Conservation (phyloP, 257 asterid genomes). For the Fraxinus quadrangulata region DNA sequence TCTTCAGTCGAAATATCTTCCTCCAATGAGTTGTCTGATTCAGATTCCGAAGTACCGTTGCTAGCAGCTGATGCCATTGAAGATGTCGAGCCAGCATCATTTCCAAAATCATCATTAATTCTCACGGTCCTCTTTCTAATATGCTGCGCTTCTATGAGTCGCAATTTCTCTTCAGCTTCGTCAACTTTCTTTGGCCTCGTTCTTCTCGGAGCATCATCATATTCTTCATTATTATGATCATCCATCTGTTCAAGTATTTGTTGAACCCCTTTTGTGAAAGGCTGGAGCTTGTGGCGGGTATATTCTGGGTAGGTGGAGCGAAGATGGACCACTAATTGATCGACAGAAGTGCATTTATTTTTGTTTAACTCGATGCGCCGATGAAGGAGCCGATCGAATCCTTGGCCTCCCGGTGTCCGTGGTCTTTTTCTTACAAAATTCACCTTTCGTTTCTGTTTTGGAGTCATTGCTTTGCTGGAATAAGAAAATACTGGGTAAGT, state of each 20-base stretch:
- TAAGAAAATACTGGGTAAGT: too few species aligned
- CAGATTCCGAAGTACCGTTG: constrained; percentile 24
- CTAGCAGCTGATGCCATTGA: constrained; percentile 38
- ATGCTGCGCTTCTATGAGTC: constrained; percentile 51
- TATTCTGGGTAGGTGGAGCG: constrained; percentile 52
- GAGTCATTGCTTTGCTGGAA: neutral
- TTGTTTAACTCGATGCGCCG: constrained; percentile 43
- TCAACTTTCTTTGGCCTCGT: constrained; percentile 39
- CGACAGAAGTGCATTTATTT: constrained; percentile 36
- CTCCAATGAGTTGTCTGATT: constrained; percentile 31
- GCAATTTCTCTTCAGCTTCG: constrained; percentile 53
- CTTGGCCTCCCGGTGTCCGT: constrained; percentile 7
- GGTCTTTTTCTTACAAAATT: neutral
- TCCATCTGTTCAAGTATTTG: constrained; percentile 24
- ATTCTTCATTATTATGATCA: constrained; percentile 24
- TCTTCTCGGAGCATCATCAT: constrained; percentile 11
- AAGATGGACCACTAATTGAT: constrained; percentile 68
- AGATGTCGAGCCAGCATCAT: constrained; percentile 41
- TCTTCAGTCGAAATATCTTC: constrained; percentile 56
- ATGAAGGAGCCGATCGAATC: constrained; percentile 42
- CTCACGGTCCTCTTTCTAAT: constrained; percentile 23
- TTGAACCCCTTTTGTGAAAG: constrained; percentile 50
- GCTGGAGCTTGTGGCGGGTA: constrained; percentile 53
- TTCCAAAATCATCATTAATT: constrained; percentile 15
- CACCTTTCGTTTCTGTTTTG: neutral